Base-by-base conservation (phyloP, 306 rosid genomes). In the Myrica gale region DNA sequence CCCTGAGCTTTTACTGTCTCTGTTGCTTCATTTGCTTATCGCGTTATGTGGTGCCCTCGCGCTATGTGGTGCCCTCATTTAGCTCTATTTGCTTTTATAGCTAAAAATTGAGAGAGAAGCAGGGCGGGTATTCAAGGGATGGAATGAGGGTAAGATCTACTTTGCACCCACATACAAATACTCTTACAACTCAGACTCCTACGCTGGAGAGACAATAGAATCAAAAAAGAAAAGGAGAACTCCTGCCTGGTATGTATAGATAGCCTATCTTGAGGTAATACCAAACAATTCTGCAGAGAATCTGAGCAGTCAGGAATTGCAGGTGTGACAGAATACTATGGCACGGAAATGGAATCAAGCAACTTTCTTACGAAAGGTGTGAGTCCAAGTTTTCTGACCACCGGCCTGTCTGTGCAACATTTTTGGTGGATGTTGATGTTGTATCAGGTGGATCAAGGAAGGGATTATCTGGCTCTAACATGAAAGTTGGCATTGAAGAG, bases 101-200 rank as follows among this genome's bases (percentile, higher is more conserved):
- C 96, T 96, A 41, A 88, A 88, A 79, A 90, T 86, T 75, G 99
- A 96, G 86, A 84, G 97, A 56, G 97, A 96, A 80, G 94, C 97
- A 9, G 99, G 97, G 62, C 87, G 98, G 23, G 96, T 90, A 37
- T 96, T 92, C 62, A 81, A 78, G 41, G 97, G 93, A 37, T 96
- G 99, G 99, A 87, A 85, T 80, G 99, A 96, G 80, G 98, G 97
- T 68, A 92, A 87, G 72, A 90, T 96, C 55, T 92, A 78, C 87
- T 96, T 96, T 78, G 91, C 97, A n/a, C 99, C 99, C 7, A 96
- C 99, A 6, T 96, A 96, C 81, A 96, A 96, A 80, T 96, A 96
- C 83, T 89, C 84, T 57, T 85, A 88, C 76, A 96, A 96, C 79
- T 92, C 99, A 7, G 98, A 92, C 84, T 84, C 82, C 73, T 96